Conservation (phyloP, 768 basidiomycete species). For the Suillus bovinus region DNA sequence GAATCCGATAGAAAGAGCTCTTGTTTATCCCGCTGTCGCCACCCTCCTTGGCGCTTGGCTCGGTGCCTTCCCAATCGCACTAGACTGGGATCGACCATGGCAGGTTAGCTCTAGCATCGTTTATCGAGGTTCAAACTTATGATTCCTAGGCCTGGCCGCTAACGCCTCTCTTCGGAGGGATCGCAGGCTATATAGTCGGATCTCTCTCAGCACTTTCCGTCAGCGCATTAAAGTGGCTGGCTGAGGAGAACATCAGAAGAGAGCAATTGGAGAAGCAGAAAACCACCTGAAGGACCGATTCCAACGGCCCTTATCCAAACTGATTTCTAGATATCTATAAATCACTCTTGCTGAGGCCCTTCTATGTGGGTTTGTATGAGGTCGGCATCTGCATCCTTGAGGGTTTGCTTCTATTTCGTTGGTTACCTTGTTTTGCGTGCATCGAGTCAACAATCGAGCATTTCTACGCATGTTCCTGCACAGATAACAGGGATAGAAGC, state of each 20-base stretch:
- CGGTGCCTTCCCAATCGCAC: conserved; percentile 80
- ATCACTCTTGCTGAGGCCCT: conserved; percentile 1
- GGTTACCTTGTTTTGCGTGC: conserved; percentile 22
- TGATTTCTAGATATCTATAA: conserved; percentile 1
- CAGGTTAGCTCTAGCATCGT: conserved; percentile 57
- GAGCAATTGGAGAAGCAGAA: conserved; percentile 24
- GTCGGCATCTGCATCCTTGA: conserved; percentile 15
- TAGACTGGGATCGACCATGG: conserved; percentile 98
- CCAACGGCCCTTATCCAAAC: not conserved
- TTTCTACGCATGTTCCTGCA: conserved; percentile 33
- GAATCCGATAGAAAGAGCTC: conserved; percentile 70
- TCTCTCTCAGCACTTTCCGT: conserved; percentile 54
- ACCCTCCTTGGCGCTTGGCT: conserved; percentile 76
- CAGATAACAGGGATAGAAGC: conserved; percentile 66
- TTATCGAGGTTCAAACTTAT: not conserved
- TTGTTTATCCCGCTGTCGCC: conserved; percentile 80
- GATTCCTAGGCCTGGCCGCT: conserved; percentile 76
- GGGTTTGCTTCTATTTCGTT: conserved; percentile 21
- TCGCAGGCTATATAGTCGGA: conserved; percentile 65
- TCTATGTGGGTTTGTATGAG: not conserved
- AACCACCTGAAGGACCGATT: conserved; percentile 16
- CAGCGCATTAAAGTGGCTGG: conserved; percentile 40
- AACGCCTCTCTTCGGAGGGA: conserved; percentile 70
- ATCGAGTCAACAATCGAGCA: conserved; percentile 20
- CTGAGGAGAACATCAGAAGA: conserved; percentile 37